Conservation (phyloP, 257 asterid species). For the Leonotis leonurus region DNA sequence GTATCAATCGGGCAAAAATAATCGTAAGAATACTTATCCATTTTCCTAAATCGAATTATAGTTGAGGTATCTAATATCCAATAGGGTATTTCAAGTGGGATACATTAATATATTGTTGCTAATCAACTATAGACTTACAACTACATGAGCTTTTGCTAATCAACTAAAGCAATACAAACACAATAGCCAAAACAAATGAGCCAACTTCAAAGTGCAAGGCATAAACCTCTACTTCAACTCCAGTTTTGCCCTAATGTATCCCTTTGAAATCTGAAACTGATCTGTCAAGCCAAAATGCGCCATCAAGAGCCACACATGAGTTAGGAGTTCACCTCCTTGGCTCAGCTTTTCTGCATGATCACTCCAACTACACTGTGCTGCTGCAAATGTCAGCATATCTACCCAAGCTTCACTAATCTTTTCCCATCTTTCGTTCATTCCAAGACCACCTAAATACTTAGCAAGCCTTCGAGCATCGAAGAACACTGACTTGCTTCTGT, state of each 20-base stretch:
- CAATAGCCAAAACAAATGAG: slow-evolving; percentile 7
- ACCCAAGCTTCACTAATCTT: slow-evolving; percentile 11
- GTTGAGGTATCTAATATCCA: too few relatives aligned
- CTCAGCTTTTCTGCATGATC: too few relatives aligned
- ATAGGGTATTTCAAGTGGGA: too few relatives aligned
- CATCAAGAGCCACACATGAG: slow-evolving; percentile 61
- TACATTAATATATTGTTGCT: too few relatives aligned
- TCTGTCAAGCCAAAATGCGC: slow-evolving; percentile 50
- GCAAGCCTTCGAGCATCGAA: slow-evolving; percentile 22
- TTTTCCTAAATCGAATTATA: too few relatives aligned
- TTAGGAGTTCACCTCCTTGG: slow-evolving; percentile 51
- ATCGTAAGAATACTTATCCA: too few relatives aligned
- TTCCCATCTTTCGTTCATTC: slow-evolving; percentile 17
- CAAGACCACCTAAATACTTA: background rate
- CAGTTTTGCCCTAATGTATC: slow-evolving; percentile 11
- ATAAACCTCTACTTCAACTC: background rate
- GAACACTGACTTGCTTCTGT: slow-evolving; percentile 25
- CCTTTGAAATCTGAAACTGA: slow-evolving; percentile 34
- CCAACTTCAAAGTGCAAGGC: slow-evolving; percentile 26
- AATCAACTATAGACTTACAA: too few relatives aligned
- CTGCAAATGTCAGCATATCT: slow-evolving; percentile 13
- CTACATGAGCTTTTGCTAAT: too few relatives aligned
- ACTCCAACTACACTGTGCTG: slow-evolving; percentile 15
- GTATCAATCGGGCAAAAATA: too few relatives aligned
- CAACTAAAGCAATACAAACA: background rate